Evolutionary conservation across 805 yeast genomes (phyloP).

Genomic region (Saturnispora mendoncae): DNA sequence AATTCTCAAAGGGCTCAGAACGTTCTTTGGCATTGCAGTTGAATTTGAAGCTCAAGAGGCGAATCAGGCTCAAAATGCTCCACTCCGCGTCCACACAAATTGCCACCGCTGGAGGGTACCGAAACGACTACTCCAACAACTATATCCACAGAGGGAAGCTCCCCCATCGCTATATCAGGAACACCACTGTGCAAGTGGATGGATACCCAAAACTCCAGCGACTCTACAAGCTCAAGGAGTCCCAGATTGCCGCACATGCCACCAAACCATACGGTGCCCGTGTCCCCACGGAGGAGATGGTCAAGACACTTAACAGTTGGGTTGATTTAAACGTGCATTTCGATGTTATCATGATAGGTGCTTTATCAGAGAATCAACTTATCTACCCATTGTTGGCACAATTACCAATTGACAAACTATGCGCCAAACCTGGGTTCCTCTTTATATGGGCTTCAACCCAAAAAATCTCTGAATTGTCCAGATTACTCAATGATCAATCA

Average conservation of each 20-base stretch:
- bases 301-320: conserved; percentile 54
- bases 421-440: conserved; percentile 79
- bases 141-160: conserved; percentile 53
- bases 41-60: neutral
- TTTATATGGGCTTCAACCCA: conserved; percentile 83
- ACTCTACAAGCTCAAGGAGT: conserved; percentile 54
- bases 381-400: conserved; percentile 51
- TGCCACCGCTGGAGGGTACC: conserved; percentile 21
- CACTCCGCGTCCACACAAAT: neutral
- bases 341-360: conserved; percentile 90
- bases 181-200: conserved; percentile 54
- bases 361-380: conserved; percentile 66
- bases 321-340: conserved; percentile 53
- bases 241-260: conserved; percentile 46
- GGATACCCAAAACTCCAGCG: conserved; percentile 82
- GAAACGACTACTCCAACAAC: conserved; percentile 67
- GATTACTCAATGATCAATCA: conserved; percentile 31
- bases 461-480: conserved; percentile 55
- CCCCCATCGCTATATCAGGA: conserved; percentile 60
- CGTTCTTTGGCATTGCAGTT: neutral
- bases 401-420: conserved; percentile 62
- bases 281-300: conserved; percentile 43
- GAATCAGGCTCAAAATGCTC: neutral
- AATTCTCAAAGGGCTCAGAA: neutral
- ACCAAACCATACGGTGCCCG: conserved; percentile 60